Evolutionary conservation across 1,139 yeast species (phyloP).

Genomic region (Yamadazyma sp.): DNA sequence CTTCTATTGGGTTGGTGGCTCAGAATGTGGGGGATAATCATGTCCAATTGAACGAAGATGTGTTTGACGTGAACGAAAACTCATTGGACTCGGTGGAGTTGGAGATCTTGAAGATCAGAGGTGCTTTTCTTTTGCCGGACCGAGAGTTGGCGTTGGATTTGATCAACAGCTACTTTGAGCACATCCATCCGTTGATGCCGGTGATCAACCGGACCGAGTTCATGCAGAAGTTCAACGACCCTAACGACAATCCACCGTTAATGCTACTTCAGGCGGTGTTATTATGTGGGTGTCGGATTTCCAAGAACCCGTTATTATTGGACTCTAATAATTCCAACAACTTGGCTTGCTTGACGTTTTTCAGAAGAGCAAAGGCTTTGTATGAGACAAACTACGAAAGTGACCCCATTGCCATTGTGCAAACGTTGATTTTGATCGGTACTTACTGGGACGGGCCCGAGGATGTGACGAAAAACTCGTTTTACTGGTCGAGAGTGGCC

Average conservation of each 20-base stretch:
- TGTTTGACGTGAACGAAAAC: conserved; percentile 36
- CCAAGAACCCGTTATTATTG: conserved; percentile 53
- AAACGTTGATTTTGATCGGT: conserved; percentile 63
- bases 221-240: conserved; percentile 55
- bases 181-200: conserved; percentile 71
- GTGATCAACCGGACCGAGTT: conserved; percentile 66
- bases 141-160: conserved; percentile 60
- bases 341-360: conserved; percentile 63
- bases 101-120: conserved; percentile 64
- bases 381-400: conserved; percentile 73
- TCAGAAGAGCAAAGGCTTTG: conserved; percentile 74
- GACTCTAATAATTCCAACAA: conserved; percentile 59
- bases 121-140: conserved; percentile 71
- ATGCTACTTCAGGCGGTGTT: conserved; percentile 69
- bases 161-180: conserved; percentile 62
- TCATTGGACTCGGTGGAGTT: conserved; percentile 64
- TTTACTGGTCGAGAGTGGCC: conserved; percentile 77
- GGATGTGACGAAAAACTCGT: conserved; percentile 70
- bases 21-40: conserved; percentile 48
- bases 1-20: conserved; percentile 40
- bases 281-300: conserved; percentile 67
- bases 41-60: conserved; percentile 40
- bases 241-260: conserved; percentile 65
- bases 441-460: conserved; percentile 82
- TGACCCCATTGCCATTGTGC: conserved; percentile 66